Evolutionary conservation across 805 yeast genomes (phyloP), one percentile per base, ranked within the genome.

Genomic region (Cyberlindnera maritima): DNA sequence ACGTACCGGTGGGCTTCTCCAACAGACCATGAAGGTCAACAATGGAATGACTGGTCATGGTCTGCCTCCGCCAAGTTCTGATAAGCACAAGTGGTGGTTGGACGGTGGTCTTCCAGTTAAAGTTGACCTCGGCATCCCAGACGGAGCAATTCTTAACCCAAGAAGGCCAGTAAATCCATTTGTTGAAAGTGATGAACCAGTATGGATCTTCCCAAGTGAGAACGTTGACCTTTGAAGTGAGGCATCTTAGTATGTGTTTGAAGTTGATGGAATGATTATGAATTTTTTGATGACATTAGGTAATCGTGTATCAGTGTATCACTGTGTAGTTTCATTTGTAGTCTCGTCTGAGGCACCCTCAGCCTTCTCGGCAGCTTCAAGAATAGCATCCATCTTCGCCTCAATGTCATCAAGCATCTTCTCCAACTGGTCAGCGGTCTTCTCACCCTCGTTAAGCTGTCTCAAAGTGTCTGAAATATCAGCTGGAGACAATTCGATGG

Each of bases 31-130:
- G 15, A 42, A 20, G 23, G 5, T 38, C 10, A 21, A 17, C 17
- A 48, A 61, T 57, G 42, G 57, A 15, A 36, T 59, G 57, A 58
- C 63, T 58, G 63, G 49, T 57, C 66, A 58, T 46, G 77, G 76
- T 8, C 71, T 91, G 44, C 97, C 97, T 4, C 88, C 96, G 1
- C 99, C 99, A 14, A 85, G 96, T 48, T 79, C 94, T 0, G 96
- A 88, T 46, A 66, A 72, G 13, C 69, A 75, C 19, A 88, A 88
- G 64, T 94, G 99, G 99, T 94, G 99, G 99, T 72, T 88, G 15
- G 83, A 85, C 13, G 83, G 83, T 11, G 92, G 94, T 0, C 74
- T 76, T 48, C 49, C 52, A 2, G 63, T 48, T 3, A 88, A 84
- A 59, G 85, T 92, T 2, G 62, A 62, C 9, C 71, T 86, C 17